Conservation (phyloP, 2,329 filamentous ascomycete species). For the Chrysosporium keratinophilum region DNA sequence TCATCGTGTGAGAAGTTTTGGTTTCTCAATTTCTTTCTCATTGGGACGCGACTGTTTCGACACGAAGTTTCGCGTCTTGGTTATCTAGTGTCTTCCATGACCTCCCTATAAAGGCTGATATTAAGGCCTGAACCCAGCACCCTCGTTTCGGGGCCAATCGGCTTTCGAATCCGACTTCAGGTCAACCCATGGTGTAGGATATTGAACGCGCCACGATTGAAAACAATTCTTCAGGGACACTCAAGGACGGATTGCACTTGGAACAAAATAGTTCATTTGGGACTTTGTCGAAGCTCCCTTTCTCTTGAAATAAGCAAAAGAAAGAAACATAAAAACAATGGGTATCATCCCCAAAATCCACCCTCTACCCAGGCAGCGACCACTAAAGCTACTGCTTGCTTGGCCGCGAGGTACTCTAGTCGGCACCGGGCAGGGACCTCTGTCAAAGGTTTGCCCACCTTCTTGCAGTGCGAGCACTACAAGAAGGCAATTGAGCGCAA, state of each 20-base stretch:
- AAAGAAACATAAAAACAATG: not conserved
- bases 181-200: not conserved
- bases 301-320: not conserved
- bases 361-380: not conserved
- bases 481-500: no score
- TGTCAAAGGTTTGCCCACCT: no score
- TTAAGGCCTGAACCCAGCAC: not conserved
- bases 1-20: not conserved
- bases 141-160: not conserved
- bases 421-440: no score
- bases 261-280: not conserved
- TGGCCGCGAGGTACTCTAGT: no score
- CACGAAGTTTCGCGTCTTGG: not conserved
- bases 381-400: no score
- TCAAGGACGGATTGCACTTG: not conserved
- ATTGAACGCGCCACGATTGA: not conserved
- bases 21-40: not conserved
- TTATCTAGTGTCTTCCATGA: not conserved
- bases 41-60: constrained; percentile 4
- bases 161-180: not conserved
- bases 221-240: not conserved
- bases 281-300: not conserved
- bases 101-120: not conserved
- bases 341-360: not conserved
- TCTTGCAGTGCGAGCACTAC: no score